A percentile compares a stretch with the other conserved stretches of the same genome.
phyloP scores from a whole-genome alignment of 2,329 filamentous ascomycete genomes.

The Grosmannia clavigera region DNA sequence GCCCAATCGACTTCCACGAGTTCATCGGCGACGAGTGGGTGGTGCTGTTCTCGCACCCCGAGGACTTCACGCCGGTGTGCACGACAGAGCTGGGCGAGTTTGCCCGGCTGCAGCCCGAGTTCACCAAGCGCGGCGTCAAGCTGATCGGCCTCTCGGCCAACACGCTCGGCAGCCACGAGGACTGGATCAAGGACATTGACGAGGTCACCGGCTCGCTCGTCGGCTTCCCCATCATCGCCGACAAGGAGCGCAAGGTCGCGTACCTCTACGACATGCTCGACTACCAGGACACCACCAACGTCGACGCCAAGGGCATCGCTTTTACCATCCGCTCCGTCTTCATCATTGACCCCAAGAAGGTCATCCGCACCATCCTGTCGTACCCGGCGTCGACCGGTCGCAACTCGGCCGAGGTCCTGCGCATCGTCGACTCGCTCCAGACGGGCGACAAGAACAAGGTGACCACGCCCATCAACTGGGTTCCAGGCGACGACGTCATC shows the following conservation, averaged over 20 bases:
- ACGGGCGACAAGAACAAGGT: conserved; percentile 78
- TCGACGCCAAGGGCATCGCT: conserved; percentile 70
- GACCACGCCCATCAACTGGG: conserved; percentile 85
- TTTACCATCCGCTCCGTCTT: conserved; percentile 94
- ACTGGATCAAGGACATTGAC: conserved; percentile 84
- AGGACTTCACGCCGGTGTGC: conserved; percentile 90
- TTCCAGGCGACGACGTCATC: conserved; percentile 80
- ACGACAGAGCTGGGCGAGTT: conserved; percentile 89
- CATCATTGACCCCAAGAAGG: conserved; percentile 89
- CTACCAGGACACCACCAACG: conserved; percentile 69
- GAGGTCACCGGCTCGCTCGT: conserved; percentile 62
- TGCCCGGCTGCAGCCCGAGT: conserved; percentile 78
- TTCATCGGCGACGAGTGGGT: conserved; percentile 71
- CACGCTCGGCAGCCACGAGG: conserved; percentile 68
- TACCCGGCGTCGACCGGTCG: conserved; percentile 87
- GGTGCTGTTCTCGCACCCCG: conserved; percentile 74
- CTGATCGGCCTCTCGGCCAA: conserved; percentile 86
- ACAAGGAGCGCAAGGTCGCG: conserved; percentile 65
- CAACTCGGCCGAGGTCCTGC: conserved; percentile 68
- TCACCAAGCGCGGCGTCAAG: conserved; percentile 77
- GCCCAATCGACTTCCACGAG: conserved; percentile 71
- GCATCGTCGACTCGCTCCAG: conserved; percentile 68
- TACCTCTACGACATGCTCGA: conserved; percentile 74
- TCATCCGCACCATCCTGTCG: conserved; percentile 80
- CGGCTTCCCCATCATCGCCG: conserved; percentile 68